These are phyloP conservation scores for Physaria fendleri DNA, from an alignment of 345 rosid genomes.

Conservation along the genomic window DNA sequence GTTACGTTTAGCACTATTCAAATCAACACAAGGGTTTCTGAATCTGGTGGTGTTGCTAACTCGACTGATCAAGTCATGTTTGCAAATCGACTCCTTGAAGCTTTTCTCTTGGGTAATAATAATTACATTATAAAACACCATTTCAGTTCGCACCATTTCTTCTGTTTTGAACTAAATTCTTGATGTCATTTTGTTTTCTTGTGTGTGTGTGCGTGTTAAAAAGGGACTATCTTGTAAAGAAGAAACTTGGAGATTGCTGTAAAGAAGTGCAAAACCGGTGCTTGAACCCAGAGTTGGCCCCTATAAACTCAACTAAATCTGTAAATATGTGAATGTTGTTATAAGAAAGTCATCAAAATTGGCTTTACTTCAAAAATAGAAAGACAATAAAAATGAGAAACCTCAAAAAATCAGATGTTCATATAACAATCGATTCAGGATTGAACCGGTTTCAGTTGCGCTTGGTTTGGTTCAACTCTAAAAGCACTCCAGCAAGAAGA, in stretches of 20 bases:
- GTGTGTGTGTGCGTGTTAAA: not conserved
- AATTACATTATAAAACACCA: not conserved
- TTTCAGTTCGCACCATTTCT: not conserved
- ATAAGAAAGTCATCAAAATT: not conserved
- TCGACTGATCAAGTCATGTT: slow-evolving; percentile 33
- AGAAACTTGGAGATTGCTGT: slow-evolving; percentile 26
- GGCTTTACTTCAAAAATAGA: not conserved
- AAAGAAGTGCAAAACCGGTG: slow-evolving; percentile 18
- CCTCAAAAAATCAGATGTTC: too few species aligned
- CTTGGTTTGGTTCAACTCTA: too few species aligned
- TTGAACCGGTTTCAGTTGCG: too few species aligned
- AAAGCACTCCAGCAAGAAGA: slow-evolving; percentile 27
- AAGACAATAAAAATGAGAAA: not conserved
- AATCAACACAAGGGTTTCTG: slow-evolving; percentile 23
- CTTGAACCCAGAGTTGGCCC: not conserved
- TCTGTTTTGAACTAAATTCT: not conserved
- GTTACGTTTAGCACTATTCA: slow-evolving; percentile 24
- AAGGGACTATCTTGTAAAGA: slow-evolving; percentile 26
- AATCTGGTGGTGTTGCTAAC: slow-evolving; percentile 25
- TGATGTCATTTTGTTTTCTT: not conserved
- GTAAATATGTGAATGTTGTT: not conserved
- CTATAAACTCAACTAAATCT: too few species aligned
- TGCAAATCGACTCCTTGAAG: slow-evolving; percentile 28
- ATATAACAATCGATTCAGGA: slow-evolving; percentile 24
- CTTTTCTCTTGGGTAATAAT: slow-evolving; percentile 28